phyloP scores from a whole-genome alignment of 1,284 basidiomycete species.

The Ustilago hordei region DNA sequence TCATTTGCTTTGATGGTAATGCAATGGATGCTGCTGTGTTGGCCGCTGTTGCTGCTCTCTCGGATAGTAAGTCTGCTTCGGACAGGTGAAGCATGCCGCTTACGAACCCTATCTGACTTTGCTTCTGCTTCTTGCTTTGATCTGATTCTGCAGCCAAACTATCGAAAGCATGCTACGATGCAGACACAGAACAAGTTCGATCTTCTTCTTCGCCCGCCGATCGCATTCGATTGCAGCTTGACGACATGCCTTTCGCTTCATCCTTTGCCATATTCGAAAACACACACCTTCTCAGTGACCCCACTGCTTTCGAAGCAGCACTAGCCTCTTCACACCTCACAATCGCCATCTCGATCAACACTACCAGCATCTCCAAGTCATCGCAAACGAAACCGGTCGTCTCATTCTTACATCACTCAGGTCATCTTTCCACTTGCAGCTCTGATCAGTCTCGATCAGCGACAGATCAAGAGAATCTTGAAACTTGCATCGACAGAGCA shows the following conservation, averaged over 20 bases:
- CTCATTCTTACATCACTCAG: conserved; percentile 40
- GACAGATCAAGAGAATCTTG: conserved; percentile 37
- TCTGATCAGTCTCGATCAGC: conserved; percentile 1
- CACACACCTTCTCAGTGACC: conserved; percentile 81
- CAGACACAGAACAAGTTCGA: conserved; percentile 76
- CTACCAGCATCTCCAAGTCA: conserved; percentile 9
- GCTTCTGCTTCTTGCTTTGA: background rate
- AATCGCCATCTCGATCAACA: conserved; percentile 42
- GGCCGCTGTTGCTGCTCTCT: conserved; percentile 86
- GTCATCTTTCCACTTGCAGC: conserved; percentile 25
- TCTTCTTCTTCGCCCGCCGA: conserved; percentile 75
- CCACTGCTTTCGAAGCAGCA: conserved; percentile 89
- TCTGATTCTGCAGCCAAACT: conserved; percentile 67
- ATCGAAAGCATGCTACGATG: conserved; percentile 80
- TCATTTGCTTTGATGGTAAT: conserved; percentile 97
- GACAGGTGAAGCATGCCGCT: background rate
- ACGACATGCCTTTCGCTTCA: conserved; percentile 75
- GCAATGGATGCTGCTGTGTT: conserved; percentile 89
- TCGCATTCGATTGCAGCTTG: conserved; percentile 73
- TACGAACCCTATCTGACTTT: background rate
- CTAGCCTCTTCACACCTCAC: conserved; percentile 72
- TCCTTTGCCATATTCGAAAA: conserved; percentile 85
- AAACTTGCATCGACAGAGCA: conserved; percentile 38
- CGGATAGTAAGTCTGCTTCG: conserved; percentile 72
- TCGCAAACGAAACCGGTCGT: conserved; percentile 17